A percentile compares a stretch with the other conserved stretches of the same genome.
Evolutionary conservation across 2,329 filamentous ascomycete genomes (phyloP).

Genomic region (Escovopsis weberi): DNA sequence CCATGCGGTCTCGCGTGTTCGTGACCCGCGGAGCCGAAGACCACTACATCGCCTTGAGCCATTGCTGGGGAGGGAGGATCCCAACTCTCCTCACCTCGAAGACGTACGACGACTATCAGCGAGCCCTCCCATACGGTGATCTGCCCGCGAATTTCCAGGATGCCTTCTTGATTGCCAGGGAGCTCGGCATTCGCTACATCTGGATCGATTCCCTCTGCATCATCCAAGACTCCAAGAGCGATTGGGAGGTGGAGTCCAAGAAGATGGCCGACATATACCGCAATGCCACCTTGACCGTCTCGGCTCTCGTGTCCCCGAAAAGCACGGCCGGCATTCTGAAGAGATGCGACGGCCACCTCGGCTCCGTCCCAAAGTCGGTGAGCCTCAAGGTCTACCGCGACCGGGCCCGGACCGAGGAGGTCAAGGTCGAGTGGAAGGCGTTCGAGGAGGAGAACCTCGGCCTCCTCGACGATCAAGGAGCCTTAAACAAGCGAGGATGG

Average conservation of each 20-base stretch:
- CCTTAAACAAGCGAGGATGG: neutral
- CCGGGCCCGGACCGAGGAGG: neutral
- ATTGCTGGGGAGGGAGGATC: slow-evolving; percentile 4
- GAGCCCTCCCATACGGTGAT: neutral
- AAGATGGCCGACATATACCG: slow-evolving; percentile 7
- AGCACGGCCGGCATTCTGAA: slow-evolving; percentile 2
- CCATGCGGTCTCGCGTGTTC: neutral
- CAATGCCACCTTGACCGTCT: slow-evolving; percentile 8
- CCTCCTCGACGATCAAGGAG: neutral
- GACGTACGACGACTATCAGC: neutral
- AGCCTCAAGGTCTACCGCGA: neutral
- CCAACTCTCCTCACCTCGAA: neutral
- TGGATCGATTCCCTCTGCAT: slow-evolving; percentile 11
- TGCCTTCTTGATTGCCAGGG: slow-evolving; percentile 5
- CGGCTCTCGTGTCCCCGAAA: slow-evolving; percentile 3
- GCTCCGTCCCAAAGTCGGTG: neutral
- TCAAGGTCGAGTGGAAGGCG: slow-evolving; percentile 1
- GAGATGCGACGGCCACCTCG: neutral
- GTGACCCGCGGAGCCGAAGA: neutral
- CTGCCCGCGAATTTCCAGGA: slow-evolving; percentile 8
- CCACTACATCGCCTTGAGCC: slow-evolving; percentile 2
- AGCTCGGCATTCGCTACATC: slow-evolving; percentile 7
- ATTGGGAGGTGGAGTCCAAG: slow-evolving; percentile 7
- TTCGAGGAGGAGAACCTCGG: neutral
- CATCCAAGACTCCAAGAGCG: slow-evolving; percentile 8